Base-by-base conservation (phyloP, 257 asterid species). In the Solanum megistacrolobum region DNA sequence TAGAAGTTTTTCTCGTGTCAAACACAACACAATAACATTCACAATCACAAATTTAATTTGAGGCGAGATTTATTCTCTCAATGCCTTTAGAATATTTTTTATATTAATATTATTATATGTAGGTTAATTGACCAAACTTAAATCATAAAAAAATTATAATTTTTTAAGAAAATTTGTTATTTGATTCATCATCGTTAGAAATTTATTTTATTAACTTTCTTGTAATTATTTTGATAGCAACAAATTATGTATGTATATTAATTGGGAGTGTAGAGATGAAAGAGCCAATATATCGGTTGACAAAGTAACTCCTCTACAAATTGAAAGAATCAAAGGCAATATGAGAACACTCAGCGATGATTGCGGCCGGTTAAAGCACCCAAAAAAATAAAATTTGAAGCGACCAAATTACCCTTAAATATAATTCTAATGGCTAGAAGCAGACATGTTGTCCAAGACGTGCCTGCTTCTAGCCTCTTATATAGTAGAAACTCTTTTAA, bases 281-380 rank as follows among this genome's bases (percentile, higher is more conserved):
- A 85, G 88, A 89, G 14, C 36, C 65, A 74, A 13, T 12, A 68
- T 23, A 71, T 87, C 2, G 20, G 92, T 90, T 93, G 95, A 92
- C 93, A 29, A 43, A 78, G 52, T 60, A 72, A 18, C 25, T 9
- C 38, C 76, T 86, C 76, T 89, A 46, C 86, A 90, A 92, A 89
- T 85, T 88, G 85, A n/a, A 84, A 65, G 79, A 41, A 79, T 43
- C 35, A 84, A 60, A n/a, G 25, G 31, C 23, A 32, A 43, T 43
- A 75, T 52, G 84, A 84, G 91, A 89, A 94, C 89, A 35, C 91
- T 52, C 91, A 18, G 93, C 98, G 96, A 91, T 92, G 92, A 93
- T 92, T 93, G 95, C 96, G 94, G 93, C 93, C 88, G 55, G 55
- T 46, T 46, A 12, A 46, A 46, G 2, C 55, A 12, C 55, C 55